A percentile compares a stretch with the other conserved stretches of the same genome.
Evolutionary conservation across 2,329 filamentous ascomycete species (phyloP).

Genomic region (Apiospora rasikravindrae): DNA sequence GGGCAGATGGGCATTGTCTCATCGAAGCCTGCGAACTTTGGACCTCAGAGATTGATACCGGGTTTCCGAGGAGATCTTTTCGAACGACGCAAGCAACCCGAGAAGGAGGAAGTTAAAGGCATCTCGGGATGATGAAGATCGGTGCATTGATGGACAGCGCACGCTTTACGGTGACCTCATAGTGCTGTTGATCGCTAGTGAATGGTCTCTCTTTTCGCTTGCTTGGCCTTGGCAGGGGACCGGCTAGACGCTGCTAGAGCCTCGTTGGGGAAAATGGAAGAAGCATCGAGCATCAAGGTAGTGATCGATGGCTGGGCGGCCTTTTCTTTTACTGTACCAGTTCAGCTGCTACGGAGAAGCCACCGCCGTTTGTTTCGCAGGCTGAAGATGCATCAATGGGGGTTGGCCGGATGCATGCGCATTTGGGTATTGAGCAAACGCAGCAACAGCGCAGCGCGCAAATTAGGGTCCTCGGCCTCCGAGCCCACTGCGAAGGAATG

Average conservation of each 20-base stretch:
- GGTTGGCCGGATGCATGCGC: neutral
- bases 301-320: neutral
- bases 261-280: neutral
- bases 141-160: neutral
- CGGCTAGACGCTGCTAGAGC: neutral
- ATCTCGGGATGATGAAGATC: neutral
- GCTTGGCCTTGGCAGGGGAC: constrained; percentile 3
- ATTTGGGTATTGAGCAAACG: neutral
- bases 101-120: neutral
- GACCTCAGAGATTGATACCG: neutral
- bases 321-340: neutral
- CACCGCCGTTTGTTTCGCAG: neutral
- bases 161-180: constrained; percentile 12
- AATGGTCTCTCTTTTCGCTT: neutral
- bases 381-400: neutral
- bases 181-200: constrained; percentile 8
- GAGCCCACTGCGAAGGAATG: neutral
- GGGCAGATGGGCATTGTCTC: neutral
- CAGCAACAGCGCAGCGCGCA: neutral
- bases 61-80: neutral
- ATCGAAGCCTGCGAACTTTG: neutral
- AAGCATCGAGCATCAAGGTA: neutral
- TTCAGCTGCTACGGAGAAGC: neutral
- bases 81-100: neutral
- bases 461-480: neutral